Conservation (phyloP, 2,329 filamentous ascomycete species). For the Periconia sp. region DNA sequence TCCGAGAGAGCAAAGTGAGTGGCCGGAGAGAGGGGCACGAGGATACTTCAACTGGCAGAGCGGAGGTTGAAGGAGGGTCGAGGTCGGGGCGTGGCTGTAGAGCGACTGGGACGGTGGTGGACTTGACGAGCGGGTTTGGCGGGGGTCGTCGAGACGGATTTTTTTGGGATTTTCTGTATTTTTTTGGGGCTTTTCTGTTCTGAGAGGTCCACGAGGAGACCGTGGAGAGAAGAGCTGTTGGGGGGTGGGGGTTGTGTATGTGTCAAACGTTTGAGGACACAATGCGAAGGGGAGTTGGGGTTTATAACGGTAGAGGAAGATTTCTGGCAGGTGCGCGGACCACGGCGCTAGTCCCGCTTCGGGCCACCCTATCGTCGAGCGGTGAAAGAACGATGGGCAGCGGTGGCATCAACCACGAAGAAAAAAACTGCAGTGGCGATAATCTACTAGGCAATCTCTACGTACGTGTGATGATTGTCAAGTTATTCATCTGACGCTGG, state of each 20-base stretch:
- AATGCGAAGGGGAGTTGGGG: constrained; percentile 14
- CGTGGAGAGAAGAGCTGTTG: constrained; percentile 27
- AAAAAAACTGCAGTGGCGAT: not conserved
- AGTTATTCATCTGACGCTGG: too few species aligned
- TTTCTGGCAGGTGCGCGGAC: constrained; percentile 26
- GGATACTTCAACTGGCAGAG: constrained; percentile 25
- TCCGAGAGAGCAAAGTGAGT: constrained; percentile 23
- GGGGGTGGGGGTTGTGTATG: constrained; percentile 20
- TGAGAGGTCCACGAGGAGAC: constrained; percentile 36
- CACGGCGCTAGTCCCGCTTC: constrained; percentile 12
- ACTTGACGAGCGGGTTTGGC: constrained; percentile 27
- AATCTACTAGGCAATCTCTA: too few species aligned
- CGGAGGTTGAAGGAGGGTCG: constrained; percentile 26
- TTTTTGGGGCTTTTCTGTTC: constrained; percentile 45
- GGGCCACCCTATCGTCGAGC: constrained; percentile 16
- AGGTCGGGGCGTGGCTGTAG: not conserved
- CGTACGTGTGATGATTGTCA: too few species aligned
- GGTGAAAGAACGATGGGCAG: constrained; percentile 17
- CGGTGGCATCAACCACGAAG: not conserved
- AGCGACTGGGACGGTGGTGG: constrained; percentile 10
- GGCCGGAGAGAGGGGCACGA: constrained; percentile 22
- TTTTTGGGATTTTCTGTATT: constrained; percentile 43
- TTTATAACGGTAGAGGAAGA: constrained; percentile 21
- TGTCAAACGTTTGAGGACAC: constrained; percentile 22
- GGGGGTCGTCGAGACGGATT: constrained; percentile 32